These are phyloP conservation scores for Umbelopsis isabellina DNA, from an alignment of 192 early-diverging fungal species.

Conservation along the genomic window DNA sequence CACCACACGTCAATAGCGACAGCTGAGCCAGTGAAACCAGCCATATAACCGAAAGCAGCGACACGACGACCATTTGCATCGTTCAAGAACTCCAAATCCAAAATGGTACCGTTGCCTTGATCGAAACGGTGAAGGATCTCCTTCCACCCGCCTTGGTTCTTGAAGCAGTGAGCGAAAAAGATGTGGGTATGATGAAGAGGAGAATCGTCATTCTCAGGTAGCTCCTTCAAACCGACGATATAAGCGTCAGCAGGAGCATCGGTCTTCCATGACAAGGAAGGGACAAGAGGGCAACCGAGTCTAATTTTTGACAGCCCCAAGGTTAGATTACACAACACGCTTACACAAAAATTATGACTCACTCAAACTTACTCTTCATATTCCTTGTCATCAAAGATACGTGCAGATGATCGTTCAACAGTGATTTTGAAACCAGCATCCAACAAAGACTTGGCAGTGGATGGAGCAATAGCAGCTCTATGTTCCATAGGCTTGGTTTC, in stretches of 20 bases:
- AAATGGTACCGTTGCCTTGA: conserved; percentile 81
- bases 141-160: conserved; percentile 93
- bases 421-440: conserved; percentile 86
- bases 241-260: conserved; percentile 88
- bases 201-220: conserved; percentile 90
- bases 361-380: conserved; percentile 65
- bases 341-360: neutral
- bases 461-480: conserved; percentile 90
- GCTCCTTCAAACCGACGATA: conserved; percentile 95
- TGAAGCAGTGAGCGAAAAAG: conserved; percentile 99
- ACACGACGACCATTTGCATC: conserved; percentile 86
- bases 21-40: conserved; percentile 94
- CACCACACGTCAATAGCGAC: conserved; percentile 93
- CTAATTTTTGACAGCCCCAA: conserved; percentile 35
- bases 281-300: conserved; percentile 80
- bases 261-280: conserved; percentile 80
- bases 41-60: conserved; percentile 96
- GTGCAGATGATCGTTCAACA: conserved; percentile 79
- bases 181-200: conserved; percentile 93
- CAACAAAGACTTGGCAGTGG: conserved; percentile 78
- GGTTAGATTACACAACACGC: neutral
- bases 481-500: conserved; percentile 98
- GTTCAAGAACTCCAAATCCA: conserved; percentile 95
- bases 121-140: conserved; percentile 86
- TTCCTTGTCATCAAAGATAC: conserved; percentile 91